Percentiles rank a stretch among this genome's conserved stretches.
These are phyloP conservation scores for Trametes elegans DNA, from an alignment of 768 basidiomycete species.

Conservation along the genomic window DNA sequence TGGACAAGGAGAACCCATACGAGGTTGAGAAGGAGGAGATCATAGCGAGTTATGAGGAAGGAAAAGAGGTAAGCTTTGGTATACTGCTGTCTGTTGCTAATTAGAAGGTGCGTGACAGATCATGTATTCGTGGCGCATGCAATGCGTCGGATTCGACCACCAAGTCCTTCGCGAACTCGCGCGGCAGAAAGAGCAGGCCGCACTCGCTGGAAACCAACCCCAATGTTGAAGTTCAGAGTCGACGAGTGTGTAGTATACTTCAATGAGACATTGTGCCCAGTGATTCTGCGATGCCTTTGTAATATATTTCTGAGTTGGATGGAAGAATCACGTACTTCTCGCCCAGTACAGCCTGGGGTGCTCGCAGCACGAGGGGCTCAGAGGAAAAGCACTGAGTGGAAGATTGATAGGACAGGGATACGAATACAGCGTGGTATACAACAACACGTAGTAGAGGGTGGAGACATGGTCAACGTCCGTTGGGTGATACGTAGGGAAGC, in stretches of 20 bases:
- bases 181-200: too few species aligned
- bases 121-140: conserved; percentile 10
- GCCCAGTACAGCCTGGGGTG: too few species aligned
- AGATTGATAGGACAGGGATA: not conserved
- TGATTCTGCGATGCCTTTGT: too few species aligned
- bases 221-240: not conserved
- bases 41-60: not conserved
- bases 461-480: not conserved
- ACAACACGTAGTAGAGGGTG: conserved; percentile 1
- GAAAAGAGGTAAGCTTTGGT: not conserved
- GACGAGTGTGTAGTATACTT: too few species aligned
- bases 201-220: too few species aligned
- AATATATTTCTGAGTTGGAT: too few species aligned
- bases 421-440: conserved; percentile 10
- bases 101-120: not conserved
- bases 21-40: not conserved
- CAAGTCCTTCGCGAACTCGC: not conserved
- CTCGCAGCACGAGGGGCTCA: not conserved
- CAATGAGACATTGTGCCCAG: too few species aligned
- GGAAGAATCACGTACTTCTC: too few species aligned
- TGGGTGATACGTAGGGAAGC: not conserved
- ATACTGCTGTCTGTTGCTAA: not conserved
- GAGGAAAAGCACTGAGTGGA: not conserved
- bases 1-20: not conserved
- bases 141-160: conserved; percentile 16